Base-by-base conservation (phyloP, 1,139 yeast species). In the Candida mesenterica region DNA sequence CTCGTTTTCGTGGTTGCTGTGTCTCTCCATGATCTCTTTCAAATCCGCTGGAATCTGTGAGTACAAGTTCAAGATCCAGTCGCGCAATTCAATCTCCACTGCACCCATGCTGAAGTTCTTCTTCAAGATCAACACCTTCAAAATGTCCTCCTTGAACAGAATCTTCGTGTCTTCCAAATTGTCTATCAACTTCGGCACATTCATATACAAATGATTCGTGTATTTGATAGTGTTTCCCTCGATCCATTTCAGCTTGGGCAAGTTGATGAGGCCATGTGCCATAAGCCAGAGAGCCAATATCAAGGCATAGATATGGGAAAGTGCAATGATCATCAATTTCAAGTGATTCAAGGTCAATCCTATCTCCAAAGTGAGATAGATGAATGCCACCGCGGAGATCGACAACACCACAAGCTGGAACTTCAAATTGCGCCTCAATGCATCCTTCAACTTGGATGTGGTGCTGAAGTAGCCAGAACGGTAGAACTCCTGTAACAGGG, bases 281-380 rank as follows among this genome's bases (percentile, higher is more conserved):
- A 87, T 80, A 37, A 87, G 63, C 94, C 94, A 86, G 20, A 85
- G 67, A 1, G 94, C 90, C 31, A 87, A 55, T 2, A 82, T 68
- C 52, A 87, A 68, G 0, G 95, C 77, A 55, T 86, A 87, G n/a
- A 85, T 79, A 55, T 87, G 94, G 1, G 94, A 77, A 19, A 85
- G 52, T 0, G 94, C 92, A 45, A 87, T 83, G 12, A 83, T 70
- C 62, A 86, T 71, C 32, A 82, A 70, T 53, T 82, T 83, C 51
- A 86, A 62, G 32, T 82, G 77, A 32, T 59, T 57, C 39, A 78
- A 61, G 3, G 77, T 67, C 32, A 85, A 66, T 3, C 90, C 88
- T 7, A 76, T 74, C 39, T 77, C 79, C 12, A 82, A 47, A 26
- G 81, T 59, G 43, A 83, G 68, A 52, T 87, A 87, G 3, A 84